A percentile compares a stretch with the other conserved stretches of the same genome.
Evolutionary conservation across 1,284 basidiomycete species (phyloP).

Genomic region (Melanopsichium pennsylvanicum): DNA sequence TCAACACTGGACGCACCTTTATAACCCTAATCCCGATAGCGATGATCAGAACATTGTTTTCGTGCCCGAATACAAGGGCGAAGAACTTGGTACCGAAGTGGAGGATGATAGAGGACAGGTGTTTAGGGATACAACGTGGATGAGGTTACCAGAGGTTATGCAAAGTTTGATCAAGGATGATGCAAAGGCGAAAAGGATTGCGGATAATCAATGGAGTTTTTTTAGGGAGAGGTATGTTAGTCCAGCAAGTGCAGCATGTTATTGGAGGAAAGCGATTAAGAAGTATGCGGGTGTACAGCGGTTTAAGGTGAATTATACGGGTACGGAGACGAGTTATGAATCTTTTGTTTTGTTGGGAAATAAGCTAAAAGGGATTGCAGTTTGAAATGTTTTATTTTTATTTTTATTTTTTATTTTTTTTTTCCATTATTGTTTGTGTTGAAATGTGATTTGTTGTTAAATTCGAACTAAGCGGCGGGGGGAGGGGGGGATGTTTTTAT

Average conservation of each 20-base stretch:
- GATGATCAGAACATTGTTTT: constrained; percentile 64
- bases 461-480: no score
- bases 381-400: not conserved
- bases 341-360: constrained; percentile 48
- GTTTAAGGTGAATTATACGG: constrained; percentile 46
- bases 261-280: constrained; percentile 56
- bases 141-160: constrained; percentile 57
- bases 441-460: no score
- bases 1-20: constrained; percentile 62
- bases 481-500: no score
- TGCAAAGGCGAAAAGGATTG: constrained; percentile 48
- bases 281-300: constrained; percentile 34
- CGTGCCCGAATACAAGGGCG: constrained; percentile 43
- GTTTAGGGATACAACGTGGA: constrained; percentile 46
- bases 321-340: constrained; percentile 59
- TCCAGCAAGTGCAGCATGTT: constrained; percentile 51
- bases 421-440: not conserved
- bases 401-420: not conserved
- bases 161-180: constrained; percentile 49
- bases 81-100: constrained; percentile 25
- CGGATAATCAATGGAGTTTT: constrained; percentile 56
- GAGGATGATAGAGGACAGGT: constrained; percentile 39
- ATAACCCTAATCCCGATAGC: constrained; percentile 50
- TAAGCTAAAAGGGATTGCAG: constrained; percentile 24
- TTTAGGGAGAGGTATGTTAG: constrained; percentile 57